Evolutionary conservation across 31 red algal genomes (phyloP).

Genomic region (Asparagopsis taxiformis): DNA sequence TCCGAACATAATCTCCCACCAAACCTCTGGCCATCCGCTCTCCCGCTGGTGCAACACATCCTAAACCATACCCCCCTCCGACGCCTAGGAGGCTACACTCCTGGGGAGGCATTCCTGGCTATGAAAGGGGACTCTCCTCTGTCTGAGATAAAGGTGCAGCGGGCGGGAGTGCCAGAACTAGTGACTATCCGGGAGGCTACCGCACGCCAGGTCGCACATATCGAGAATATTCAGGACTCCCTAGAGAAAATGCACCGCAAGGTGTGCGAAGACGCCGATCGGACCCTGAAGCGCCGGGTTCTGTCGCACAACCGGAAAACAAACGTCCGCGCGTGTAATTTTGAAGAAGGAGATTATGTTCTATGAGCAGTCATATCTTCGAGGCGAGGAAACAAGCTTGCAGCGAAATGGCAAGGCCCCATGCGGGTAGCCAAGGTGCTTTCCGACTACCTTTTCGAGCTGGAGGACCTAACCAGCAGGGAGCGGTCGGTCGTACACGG

Average conservation of each 20-base stretch:
- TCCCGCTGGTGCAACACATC: slow-evolving; percentile 9
- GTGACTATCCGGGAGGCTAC: background rate
- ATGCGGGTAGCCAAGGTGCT: background rate
- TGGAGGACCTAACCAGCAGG: background rate
- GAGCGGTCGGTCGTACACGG: background rate
- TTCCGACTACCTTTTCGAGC: slow-evolving; percentile 15
- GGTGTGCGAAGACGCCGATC: background rate
- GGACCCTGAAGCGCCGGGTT: background rate
- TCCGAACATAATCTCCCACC: slow-evolving; percentile 3
- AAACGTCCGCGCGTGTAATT: slow-evolving; percentile 2
- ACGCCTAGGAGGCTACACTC: background rate
- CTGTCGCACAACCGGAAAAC: background rate
- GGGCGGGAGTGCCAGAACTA: background rate
- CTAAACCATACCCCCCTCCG: background rate
- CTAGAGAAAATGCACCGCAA: background rate
- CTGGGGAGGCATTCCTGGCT: background rate
- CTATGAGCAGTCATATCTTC: background rate
- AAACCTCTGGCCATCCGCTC: background rate
- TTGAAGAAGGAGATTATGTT: slow-evolving; percentile 6
- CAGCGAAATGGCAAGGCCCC: slow-evolving; percentile 1
- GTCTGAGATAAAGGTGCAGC: background rate
- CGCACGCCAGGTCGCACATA: background rate
- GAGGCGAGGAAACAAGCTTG: background rate
- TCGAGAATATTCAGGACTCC: background rate
- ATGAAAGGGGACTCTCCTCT: background rate